These are phyloP conservation scores for Isatis lusitanica DNA, from an alignment of 441 rosid genomes.

Conservation along the genomic window DNA sequence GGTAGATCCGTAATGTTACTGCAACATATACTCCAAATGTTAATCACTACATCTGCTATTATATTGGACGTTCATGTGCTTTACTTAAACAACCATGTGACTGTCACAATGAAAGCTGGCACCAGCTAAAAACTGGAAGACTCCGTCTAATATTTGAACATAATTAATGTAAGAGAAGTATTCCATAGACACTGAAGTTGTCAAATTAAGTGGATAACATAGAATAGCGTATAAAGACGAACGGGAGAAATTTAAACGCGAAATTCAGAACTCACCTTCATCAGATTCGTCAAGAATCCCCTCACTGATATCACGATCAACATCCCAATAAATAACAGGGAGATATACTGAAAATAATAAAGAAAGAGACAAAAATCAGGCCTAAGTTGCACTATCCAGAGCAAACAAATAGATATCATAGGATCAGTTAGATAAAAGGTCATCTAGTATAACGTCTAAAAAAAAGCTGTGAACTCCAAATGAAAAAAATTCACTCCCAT, in stretches of 20 bases:
- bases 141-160: not conserved
- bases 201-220: not conserved
- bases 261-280: slow-evolving; percentile 69
- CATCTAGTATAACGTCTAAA: not conserved
- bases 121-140: not conserved
- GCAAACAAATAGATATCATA: not conserved
- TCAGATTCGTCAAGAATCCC: slow-evolving; percentile 89
- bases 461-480: not conserved
- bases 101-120: not conserved
- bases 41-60: too few species aligned
- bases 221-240: not conserved
- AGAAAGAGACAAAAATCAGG: slow-evolving; percentile 10
- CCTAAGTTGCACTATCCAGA: not conserved
- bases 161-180: not conserved
- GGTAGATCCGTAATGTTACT: not conserved
- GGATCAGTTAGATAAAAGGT: not conserved
- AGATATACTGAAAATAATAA: slow-evolving; percentile 71
- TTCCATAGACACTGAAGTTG: not conserved
- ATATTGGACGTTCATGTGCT: too few species aligned
- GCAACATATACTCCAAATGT: not conserved
- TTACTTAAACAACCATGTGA: too few species aligned
- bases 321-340: slow-evolving; percentile 92
- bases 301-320: slow-evolving; percentile 94
- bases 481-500: not conserved
- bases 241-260: not conserved